A percentile compares a stretch with the other conserved stretches of the same genome.
phyloP scores from a whole-genome alignment of 2,329 filamentous ascomycete species.

The Zymoseptoria pseudotritici region DNA sequence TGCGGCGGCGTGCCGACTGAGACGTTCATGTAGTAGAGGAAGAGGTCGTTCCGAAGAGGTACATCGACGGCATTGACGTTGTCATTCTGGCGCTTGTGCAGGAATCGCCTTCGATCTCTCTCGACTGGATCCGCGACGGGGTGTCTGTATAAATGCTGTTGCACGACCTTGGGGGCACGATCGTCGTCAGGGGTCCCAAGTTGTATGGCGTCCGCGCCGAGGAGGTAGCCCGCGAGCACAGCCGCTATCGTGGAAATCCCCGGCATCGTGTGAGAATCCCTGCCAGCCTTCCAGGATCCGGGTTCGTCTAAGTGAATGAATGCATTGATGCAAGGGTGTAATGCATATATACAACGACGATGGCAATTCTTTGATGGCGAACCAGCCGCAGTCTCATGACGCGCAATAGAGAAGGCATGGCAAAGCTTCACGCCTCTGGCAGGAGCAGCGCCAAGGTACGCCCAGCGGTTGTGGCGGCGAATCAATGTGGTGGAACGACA shows the following conservation, averaged over 20 bases:
- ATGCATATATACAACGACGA: neutral
- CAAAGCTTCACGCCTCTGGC: neutral
- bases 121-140: slow-evolving; percentile 39
- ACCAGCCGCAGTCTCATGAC: neutral
- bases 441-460: neutral
- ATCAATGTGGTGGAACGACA: neutral
- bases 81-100: slow-evolving; percentile 25
- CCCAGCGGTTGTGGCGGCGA: neutral
- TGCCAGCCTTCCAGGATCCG: neutral
- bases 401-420: neutral
- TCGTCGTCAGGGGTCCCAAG: slow-evolving; percentile 4
- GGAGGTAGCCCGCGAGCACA: neutral
- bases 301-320: neutral
- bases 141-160: slow-evolving; percentile 44
- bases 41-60: slow-evolving; percentile 49
- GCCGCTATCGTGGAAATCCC: neutral
- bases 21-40: slow-evolving; percentile 52
- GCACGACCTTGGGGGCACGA: slow-evolving; percentile 36
- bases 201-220: neutral
- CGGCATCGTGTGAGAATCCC: neutral
- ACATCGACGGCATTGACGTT: slow-evolving; percentile 35
- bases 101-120: slow-evolving; percentile 38
- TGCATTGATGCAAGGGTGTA: neutral
- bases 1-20: slow-evolving; percentile 51
- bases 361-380: neutral